Evolutionary conservation across 768 basidiomycete species (phyloP), one percentile per base, ranked within the genome.

Genomic region (Tulasnella sp.): DNA sequence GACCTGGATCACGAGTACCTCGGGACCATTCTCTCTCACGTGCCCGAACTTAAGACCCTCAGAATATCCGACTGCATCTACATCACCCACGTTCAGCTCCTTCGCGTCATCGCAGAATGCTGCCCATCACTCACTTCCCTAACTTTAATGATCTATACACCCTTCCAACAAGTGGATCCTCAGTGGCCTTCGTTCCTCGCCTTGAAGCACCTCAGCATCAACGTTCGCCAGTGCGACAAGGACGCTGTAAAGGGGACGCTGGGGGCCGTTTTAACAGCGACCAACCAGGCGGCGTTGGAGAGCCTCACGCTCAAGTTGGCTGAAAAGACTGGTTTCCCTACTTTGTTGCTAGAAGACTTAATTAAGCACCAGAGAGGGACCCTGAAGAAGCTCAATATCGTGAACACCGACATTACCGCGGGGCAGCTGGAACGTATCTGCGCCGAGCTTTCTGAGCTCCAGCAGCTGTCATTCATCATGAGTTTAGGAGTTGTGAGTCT

Each of bases 161-260:
- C 75, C 8, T 45, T 25, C 31, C 29, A 29, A 17, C 25, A 76
- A 40, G 40, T 37, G 8, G 75, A 76, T 54, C 40, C 37, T 11
- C 69, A 42, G 31, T 76, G 75, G 75, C 75, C 75, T 9, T 15
- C 25, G 25, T 54, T 76, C 67, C 29, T 76, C 45, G n/a, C 67
- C 42, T 67, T 76, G 34, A 76, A 49, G 67, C 64, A 76, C 52
- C 64, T 76, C 39, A 76, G 36, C 25, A 76, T 76, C 39, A 29
- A 76, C 69, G 52, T 76, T 19, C 75, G 67, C 17, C 75, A 74
- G 75, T 69, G 75, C 67, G 38, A 39, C 25, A 76, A 76, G 40
- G 67, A 76, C 31, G 42, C 69, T 9, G 31, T 76, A 6, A n/a
- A 37, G 8, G 37, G 64, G 17, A 76, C 75, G 39, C 34, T 76